phyloP scores from a whole-genome alignment of 371 early-diverging fungal genomes.

The Synchytrium microbalum region DNA sequence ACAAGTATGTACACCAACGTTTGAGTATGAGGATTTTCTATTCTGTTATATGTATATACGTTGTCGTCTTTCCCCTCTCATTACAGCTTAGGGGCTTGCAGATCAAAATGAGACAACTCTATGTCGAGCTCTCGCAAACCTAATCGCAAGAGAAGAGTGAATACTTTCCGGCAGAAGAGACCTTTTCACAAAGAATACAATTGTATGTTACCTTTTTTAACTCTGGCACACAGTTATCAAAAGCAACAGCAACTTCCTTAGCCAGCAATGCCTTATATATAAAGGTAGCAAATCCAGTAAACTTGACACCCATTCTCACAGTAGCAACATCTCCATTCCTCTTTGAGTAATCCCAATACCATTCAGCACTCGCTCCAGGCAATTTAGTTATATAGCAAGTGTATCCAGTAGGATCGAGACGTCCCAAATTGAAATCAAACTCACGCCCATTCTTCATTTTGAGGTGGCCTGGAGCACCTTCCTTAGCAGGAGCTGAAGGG shows the following conservation, averaged over 20 bases:
- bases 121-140: too few relatives aligned
- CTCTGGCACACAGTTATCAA: not conserved
- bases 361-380: constrained; percentile 2
- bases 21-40: too few relatives aligned
- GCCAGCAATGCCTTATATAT: not conserved
- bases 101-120: too few relatives aligned
- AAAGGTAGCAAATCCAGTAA: not conserved
- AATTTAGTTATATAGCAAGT: not conserved
- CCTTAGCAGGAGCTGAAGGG: not conserved
- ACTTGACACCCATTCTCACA: constrained; percentile 3
- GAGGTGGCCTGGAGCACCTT: not conserved
- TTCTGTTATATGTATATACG: too few relatives aligned
- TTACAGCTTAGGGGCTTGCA: too few relatives aligned
- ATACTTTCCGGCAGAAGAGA: too few relatives aligned
- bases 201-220: too few relatives aligned
- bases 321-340: not conserved
- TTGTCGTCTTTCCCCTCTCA: too few relatives aligned
- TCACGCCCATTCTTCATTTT: not conserved
- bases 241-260: not conserved
- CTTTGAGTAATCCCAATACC: constrained; percentile 6
- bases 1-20: too few relatives aligned
- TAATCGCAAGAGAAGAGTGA: too few relatives aligned
- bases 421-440: not conserved
- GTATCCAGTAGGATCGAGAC: not conserved
- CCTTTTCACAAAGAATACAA: too few relatives aligned